A percentile compares a stretch with the other conserved stretches of the same genome.
These are phyloP conservation scores for Plectosphaerella sp. DNA, from an alignment of 2,329 filamentous ascomycete genomes.

Conservation along the genomic window DNA sequence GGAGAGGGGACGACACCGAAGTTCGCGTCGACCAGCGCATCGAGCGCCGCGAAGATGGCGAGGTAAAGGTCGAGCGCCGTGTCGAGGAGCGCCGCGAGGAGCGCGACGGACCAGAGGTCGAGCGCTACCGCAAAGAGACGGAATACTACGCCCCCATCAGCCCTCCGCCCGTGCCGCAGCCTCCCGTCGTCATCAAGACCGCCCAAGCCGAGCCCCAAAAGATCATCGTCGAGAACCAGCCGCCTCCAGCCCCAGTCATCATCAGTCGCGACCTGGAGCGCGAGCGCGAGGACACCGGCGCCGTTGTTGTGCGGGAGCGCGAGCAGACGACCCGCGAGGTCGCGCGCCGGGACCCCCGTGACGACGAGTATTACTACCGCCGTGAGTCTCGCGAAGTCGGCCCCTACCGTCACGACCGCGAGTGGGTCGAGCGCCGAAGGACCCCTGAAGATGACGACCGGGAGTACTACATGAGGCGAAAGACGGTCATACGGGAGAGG, in stretches of 20 bases:
- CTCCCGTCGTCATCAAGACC: constrained; percentile 54
- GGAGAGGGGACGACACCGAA: constrained; percentile 22
- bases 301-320: constrained; percentile 38
- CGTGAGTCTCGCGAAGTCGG: constrained; percentile 39
- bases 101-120: constrained; percentile 41
- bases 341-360: constrained; percentile 30
- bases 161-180: constrained; percentile 32
- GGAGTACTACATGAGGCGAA: constrained; percentile 31
- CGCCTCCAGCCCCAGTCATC: constrained; percentile 46
- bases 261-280: constrained; percentile 28
- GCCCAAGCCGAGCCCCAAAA: constrained; percentile 51
- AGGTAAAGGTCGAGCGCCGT: constrained; percentile 51
- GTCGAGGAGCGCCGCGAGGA: constrained; percentile 46
- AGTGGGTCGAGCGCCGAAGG: constrained; percentile 15
- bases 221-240: constrained; percentile 57
- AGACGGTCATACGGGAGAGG: constrained; percentile 42
- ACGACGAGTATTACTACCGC: constrained; percentile 50
- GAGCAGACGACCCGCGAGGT: constrained; percentile 31
- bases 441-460: constrained; percentile 21
- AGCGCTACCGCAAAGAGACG: constrained; percentile 57
- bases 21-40: constrained; percentile 37
- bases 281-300: constrained; percentile 35
- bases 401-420: constrained; percentile 17
- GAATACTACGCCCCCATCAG: constrained; percentile 55
- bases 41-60: constrained; percentile 40